These are phyloP conservation scores for Allium fistulosum DNA, from an alignment of 106 monocot genomes.

Conservation along the genomic window DNA sequence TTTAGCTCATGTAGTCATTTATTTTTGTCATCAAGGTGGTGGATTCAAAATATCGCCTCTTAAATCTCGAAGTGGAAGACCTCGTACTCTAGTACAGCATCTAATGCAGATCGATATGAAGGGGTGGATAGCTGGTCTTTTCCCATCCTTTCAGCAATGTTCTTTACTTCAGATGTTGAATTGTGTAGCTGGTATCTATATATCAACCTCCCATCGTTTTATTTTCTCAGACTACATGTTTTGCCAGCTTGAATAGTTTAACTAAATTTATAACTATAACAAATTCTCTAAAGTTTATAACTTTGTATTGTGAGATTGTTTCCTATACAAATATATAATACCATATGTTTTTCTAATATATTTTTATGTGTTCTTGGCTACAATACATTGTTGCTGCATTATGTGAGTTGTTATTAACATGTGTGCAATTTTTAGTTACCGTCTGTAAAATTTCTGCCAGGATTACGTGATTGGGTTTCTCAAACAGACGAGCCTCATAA, in stretches of 20 bases:
- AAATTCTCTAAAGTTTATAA: too few species aligned
- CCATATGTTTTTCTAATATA: too few species aligned
- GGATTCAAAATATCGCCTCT: slow-evolving; percentile 63
- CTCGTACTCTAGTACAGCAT: slow-evolving; percentile 55
- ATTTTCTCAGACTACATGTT: too few species aligned
- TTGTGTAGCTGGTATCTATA: slow-evolving; percentile 48
- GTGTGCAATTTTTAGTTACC: too few species aligned
- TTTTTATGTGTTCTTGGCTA: too few species aligned
- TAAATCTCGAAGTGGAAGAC: slow-evolving; percentile 42
- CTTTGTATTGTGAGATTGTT: too few species aligned
- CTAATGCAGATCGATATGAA: slow-evolving; percentile 76
- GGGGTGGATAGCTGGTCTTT: slow-evolving; percentile 46
- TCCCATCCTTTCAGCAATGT: slow-evolving; percentile 61
- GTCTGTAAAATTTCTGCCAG: slow-evolving; percentile 13
- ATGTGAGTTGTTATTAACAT: too few species aligned
- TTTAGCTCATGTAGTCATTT: not conserved
- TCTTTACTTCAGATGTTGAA: slow-evolving; percentile 62
- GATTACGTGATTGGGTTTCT: slow-evolving; percentile 58
- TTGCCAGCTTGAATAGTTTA: too few species aligned
- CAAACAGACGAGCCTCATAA: slow-evolving; percentile 43
- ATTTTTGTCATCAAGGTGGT: slow-evolving; percentile 30
- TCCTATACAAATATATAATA: too few species aligned
- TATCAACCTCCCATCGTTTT: too few species aligned
- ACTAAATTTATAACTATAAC: too few species aligned
- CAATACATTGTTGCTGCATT: too few species aligned